A percentile compares a stretch with the other conserved stretches of the same genome.
Evolutionary conservation across 2,329 filamentous ascomycete genomes (phyloP).

Genomic region (Aspergillus spinulosporus): DNA sequence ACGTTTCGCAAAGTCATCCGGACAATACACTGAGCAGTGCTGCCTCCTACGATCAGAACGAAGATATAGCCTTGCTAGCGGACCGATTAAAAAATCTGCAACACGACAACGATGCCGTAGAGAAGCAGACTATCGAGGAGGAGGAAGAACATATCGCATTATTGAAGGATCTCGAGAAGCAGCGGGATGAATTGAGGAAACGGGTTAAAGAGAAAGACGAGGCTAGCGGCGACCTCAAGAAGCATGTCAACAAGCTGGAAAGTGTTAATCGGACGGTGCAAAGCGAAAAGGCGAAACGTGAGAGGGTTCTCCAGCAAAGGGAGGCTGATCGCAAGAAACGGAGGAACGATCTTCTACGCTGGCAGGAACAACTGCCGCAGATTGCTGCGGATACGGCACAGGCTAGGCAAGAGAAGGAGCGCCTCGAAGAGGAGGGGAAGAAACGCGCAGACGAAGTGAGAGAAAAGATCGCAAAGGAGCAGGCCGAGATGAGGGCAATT

Average conservation of each 20-base stretch:
- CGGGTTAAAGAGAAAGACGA: constrained; percentile 87
- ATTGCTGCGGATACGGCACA: constrained; percentile 53
- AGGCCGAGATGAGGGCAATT: constrained; percentile 54
- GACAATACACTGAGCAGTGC: constrained; percentile 40
- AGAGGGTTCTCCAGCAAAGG: constrained; percentile 63
- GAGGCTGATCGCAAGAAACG: constrained; percentile 61
- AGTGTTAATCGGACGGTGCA: constrained; percentile 78
- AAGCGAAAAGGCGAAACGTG: constrained; percentile 74
- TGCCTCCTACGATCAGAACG: constrained; percentile 57
- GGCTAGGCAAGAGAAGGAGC: constrained; percentile 45
- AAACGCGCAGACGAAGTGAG: constrained; percentile 44
- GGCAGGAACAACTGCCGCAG: constrained; percentile 56
- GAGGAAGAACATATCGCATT: constrained; percentile 68
- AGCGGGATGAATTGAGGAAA: constrained; percentile 76
- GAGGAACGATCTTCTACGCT: constrained; percentile 59
- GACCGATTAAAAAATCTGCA: constrained; percentile 77
- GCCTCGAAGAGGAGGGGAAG: constrained; percentile 42
- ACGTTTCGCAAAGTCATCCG: constrained; percentile 42
- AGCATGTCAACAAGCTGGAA: constrained; percentile 76
- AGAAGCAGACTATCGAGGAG: constrained; percentile 66
- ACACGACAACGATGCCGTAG: constrained; percentile 77
- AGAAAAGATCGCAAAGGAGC: constrained; percentile 49
- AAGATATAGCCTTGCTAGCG: constrained; percentile 74
- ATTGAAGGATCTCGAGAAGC: constrained; percentile 68
- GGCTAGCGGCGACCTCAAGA: constrained; percentile 78